Evolutionary conservation across 2,329 filamentous ascomycete genomes (phyloP).

Genomic region (Cephalotrichum gorgonifer): DNA sequence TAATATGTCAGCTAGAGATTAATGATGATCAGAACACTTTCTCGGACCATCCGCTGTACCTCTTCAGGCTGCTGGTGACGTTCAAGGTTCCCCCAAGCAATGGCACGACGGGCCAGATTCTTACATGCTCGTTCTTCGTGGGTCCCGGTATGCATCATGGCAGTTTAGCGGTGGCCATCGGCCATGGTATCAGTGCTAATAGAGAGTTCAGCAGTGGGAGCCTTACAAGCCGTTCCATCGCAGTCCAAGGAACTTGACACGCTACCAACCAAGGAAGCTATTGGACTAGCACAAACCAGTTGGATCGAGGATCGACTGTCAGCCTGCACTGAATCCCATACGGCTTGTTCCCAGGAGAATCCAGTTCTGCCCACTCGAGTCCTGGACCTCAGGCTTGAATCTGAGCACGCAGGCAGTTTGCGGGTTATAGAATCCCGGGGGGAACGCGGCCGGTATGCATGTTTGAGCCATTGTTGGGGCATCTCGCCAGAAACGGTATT

Average conservation of each 20-base stretch:
- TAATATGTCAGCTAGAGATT: not conserved
- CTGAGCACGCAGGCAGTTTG: not conserved
- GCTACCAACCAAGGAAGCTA: not conserved
- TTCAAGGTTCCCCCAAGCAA: not conserved
- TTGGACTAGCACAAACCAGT: not conserved
- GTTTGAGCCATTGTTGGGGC: conserved; percentile 2
- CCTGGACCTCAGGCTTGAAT: not conserved
- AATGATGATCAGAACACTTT: not conserved
- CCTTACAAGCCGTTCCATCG: not conserved
- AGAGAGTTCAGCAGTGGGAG: not conserved
- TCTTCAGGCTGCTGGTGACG: not conserved
- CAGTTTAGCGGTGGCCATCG: not conserved
- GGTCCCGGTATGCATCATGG: not conserved
- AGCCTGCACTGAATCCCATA: not conserved
- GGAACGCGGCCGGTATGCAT: not conserved
- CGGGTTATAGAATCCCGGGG: not conserved
- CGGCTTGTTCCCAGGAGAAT: not conserved
- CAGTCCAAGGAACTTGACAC: not conserved
- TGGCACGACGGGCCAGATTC: not conserved
- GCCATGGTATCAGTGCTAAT: not conserved
- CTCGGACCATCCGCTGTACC: not conserved
- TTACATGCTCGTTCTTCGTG: not conserved
- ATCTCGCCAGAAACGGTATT: not conserved
- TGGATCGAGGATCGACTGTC: not conserved
- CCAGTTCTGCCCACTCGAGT: not conserved